Base-by-base conservation (phyloP, 2,329 filamentous ascomycete species). In the Setomelanomma holmii region DNA sequence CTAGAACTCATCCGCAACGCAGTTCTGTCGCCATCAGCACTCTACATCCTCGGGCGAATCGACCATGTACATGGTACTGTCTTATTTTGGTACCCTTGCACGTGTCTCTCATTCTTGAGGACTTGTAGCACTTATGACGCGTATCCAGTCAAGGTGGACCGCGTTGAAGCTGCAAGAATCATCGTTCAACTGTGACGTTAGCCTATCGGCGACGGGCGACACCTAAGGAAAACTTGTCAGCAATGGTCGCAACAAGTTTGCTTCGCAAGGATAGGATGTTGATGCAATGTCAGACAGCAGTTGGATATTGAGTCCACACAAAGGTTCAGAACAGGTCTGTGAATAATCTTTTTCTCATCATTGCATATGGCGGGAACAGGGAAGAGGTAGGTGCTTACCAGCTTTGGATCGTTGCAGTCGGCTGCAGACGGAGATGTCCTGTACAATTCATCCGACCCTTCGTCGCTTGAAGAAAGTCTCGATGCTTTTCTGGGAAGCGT, bases 291-390 rank as follows among this genome's bases (percentile, higher is more conserved):
- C 88, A 90, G 88, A 90, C 86, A 91, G 88, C 88, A 89, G 87
- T 91, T 91, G 88, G 86, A 74, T 85, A 87, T 85, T 78, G 45
- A 80, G 82, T 89, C 88, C 82, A 89, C 87, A 90, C 81, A 68
- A 67, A 72, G 27, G 76, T 89, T 91, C 87, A 82, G 89, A 88
- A 89, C 88, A 91, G 89, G 88, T 91, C 88, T 91, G 88, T 91
- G 88, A 88, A 82, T 80, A 82, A 83, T 80, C 77, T 73, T 74
- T 73, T 78, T 79, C 63, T 84, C 82, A 83, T 83, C 82, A 84
- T 79, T 67, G 60, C 66, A 75, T 27, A 33, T 16, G 43, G 55
- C 55, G 57, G 51, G 22, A 40, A 42, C 34, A 22, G 42, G 49
- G 38, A 53, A 51, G 35, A 55, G 23, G 35, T 40, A 16, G 22